A percentile compares a stretch with the other conserved stretches of the same genome.
Evolutionary conservation across 805 yeast species (phyloP).

Genomic region (Hanseniaspora nectarophila): DNA sequence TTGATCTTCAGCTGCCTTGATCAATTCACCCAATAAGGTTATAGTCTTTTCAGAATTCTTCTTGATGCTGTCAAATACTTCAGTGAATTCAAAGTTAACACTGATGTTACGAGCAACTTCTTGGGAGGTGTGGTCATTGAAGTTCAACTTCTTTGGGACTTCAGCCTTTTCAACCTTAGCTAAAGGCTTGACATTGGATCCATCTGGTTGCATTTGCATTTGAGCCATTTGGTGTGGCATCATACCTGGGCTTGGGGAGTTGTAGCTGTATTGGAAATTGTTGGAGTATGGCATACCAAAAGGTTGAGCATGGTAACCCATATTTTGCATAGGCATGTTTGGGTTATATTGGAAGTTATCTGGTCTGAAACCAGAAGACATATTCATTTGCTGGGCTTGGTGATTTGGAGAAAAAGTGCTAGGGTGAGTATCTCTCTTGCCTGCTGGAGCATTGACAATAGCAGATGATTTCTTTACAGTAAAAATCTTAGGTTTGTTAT

Average conservation of each 20-base stretch:
- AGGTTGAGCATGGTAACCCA: background rate
- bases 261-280: background rate
- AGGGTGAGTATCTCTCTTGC: background rate
- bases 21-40: background rate
- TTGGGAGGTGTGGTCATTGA: background rate
- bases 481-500: background rate
- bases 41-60: background rate
- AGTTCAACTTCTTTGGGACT: background rate
- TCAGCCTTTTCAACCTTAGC: background rate
- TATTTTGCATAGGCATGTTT: background rate
- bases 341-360: background rate
- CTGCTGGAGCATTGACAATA: background rate
- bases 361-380: background rate
- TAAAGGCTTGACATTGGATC: background rate
- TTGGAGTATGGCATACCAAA: background rate
- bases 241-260: background rate
- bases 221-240: background rate
- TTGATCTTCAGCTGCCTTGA: conserved; percentile 1
- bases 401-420: background rate
- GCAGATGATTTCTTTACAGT: background rate
- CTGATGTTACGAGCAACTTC: background rate
- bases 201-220: background rate
- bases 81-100: background rate
- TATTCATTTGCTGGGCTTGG: background rate
- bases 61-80: background rate